Evolutionary conservation across 1,284 basidiomycete genomes (phyloP).

Genomic region (Meira miltonrushii): DNA sequence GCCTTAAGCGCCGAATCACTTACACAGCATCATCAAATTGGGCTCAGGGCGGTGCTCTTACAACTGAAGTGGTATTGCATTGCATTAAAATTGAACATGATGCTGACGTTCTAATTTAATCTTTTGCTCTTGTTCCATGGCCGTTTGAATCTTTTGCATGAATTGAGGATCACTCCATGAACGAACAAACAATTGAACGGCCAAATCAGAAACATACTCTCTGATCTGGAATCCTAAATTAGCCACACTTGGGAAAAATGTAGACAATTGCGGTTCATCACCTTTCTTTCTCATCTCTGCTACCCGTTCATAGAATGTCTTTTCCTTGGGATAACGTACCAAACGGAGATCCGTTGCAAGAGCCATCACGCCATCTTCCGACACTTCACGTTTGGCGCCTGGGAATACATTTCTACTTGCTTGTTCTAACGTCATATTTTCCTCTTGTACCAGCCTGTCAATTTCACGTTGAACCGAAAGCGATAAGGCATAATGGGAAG

Average conservation of each 20-base stretch:
- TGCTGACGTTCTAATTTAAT: background rate
- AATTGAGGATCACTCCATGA: conserved; percentile 4
- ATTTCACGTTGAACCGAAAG: conserved; percentile 28
- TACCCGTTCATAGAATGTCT: conserved; percentile 32
- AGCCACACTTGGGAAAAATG: background rate
- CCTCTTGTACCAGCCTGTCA: conserved; percentile 20
- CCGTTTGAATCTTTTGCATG: background rate
- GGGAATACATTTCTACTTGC: conserved; percentile 11
- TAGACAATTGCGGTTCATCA: conserved; percentile 24
- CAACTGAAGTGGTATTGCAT: too few species aligned
- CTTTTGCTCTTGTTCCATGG: background rate
- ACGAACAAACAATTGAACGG: background rate
- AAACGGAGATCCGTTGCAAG: conserved; percentile 34
- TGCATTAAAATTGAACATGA: too few species aligned
- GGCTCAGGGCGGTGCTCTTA: too few species aligned
- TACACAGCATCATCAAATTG: too few species aligned
- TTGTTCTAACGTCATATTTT: conserved; percentile 31
- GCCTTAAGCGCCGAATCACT: too few species aligned
- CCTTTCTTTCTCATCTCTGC: conserved; percentile 31
- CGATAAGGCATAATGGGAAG: conserved; percentile 47
- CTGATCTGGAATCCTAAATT: background rate
- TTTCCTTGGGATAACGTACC: conserved; percentile 37
- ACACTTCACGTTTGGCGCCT: conserved; percentile 12
- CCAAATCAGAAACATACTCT: background rate
- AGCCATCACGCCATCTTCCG: conserved; percentile 20